A percentile compares a stretch with the other conserved stretches of the same genome.
Conservation (phyloP, 1,284 basidiomycete species). For the Omphalotus olearius region DNA sequence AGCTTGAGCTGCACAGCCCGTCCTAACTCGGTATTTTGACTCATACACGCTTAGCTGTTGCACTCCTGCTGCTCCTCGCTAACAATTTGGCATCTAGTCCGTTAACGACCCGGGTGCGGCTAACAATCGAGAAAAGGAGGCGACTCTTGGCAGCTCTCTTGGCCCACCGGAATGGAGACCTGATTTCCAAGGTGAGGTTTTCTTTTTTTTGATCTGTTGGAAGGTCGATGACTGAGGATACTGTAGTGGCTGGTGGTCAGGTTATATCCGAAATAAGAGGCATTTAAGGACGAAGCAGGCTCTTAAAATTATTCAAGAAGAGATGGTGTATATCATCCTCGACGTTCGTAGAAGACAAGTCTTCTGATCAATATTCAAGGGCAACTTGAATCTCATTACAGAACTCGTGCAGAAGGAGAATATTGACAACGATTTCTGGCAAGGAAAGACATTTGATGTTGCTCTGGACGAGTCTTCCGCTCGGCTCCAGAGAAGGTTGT, state of each 20-base stretch:
- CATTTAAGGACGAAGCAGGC: constrained; percentile 21
- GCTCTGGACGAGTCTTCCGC: constrained; percentile 17
- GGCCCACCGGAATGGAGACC: constrained; percentile 26
- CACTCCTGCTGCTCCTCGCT: too few species aligned
- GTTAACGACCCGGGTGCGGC: too few species aligned
- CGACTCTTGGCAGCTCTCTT: too few species aligned
- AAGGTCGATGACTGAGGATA: not conserved
- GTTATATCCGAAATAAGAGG: constrained; percentile 19
- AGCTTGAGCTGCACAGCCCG: too few species aligned
- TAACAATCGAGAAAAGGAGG: too few species aligned
- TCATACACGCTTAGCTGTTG: too few species aligned
- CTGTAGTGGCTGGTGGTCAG: too few species aligned
- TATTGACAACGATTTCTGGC: constrained; percentile 22
- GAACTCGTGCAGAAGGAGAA: constrained; percentile 17
- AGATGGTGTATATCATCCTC: not conserved
- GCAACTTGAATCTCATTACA: constrained; percentile 16
- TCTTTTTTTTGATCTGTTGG: not conserved
- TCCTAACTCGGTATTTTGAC: too few species aligned
- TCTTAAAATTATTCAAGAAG: constrained; percentile 17
- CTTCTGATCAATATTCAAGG: not conserved
- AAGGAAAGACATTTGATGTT: constrained; percentile 15
- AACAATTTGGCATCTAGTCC: too few species aligned
- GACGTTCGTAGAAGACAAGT: not conserved
- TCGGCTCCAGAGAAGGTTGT: constrained; percentile 11
- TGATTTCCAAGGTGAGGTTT: constrained; percentile 17